Conservation (phyloP, 176 grass and related monocot species). For the Tillandsia leiboldiana region DNA sequence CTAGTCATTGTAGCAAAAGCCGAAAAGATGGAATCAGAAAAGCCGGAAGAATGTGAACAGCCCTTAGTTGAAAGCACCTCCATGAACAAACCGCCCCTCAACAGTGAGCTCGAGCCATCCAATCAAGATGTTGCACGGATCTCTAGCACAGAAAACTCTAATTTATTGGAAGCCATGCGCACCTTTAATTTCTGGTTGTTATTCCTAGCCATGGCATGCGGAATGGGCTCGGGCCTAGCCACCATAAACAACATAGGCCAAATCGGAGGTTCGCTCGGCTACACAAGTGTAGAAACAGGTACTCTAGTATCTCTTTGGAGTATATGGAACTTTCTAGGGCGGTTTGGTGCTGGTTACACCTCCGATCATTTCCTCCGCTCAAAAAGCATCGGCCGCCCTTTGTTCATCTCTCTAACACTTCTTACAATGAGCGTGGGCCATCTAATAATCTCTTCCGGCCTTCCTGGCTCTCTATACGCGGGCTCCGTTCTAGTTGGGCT, state of each 20-base stretch:
- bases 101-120: not conserved
- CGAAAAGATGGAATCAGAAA: constrained; percentile 24
- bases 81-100: not conserved
- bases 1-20: constrained; percentile 37
- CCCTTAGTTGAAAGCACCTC: not conserved
- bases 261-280: constrained; percentile 57
- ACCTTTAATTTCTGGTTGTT: constrained; percentile 59
- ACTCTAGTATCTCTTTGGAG: constrained; percentile 63
- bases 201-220: constrained; percentile 54
- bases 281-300: constrained; percentile 38
- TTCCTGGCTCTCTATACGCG: constrained; percentile 42
- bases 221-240: constrained; percentile 63
- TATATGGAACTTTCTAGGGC: constrained; percentile 71
- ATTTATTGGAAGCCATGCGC: constrained; percentile 42
- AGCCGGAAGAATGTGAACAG: not conserved
- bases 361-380: constrained; percentile 41
- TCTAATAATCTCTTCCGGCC: constrained; percentile 37
- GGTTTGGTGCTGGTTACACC: constrained; percentile 45
- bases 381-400: constrained; percentile 33
- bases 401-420: constrained; percentile 41
- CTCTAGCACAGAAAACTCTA: constrained; percentile 29
- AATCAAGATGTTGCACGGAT: not conserved
- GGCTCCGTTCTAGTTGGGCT: constrained; percentile 54
- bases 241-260: constrained; percentile 85
- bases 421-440: constrained; percentile 45